Conservation (phyloP, 345 rosid genomes). For the Bruguiera gymnorhiza region DNA sequence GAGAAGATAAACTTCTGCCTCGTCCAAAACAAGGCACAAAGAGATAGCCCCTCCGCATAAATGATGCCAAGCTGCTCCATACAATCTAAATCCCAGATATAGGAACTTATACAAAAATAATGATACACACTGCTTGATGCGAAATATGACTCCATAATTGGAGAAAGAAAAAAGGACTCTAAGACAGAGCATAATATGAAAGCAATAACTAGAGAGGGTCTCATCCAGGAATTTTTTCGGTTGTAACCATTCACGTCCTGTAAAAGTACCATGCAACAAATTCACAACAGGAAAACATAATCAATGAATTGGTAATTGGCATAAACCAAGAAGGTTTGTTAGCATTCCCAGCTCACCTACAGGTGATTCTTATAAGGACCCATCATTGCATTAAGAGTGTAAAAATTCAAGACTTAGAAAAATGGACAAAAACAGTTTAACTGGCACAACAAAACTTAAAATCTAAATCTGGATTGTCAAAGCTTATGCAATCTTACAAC, state of each 20-base stretch:
- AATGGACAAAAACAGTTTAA: slow-evolving; percentile 1
- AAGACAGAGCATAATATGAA: too few species aligned
- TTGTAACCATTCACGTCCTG: too few species aligned
- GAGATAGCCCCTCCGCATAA: neutral
- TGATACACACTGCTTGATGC: neutral
- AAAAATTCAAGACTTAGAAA: neutral
- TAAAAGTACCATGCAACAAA: too few species aligned
- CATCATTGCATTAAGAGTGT: neutral
- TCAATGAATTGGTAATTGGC: too few species aligned
- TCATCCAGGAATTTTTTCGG: too few species aligned
- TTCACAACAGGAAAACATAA: too few species aligned
- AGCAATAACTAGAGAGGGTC: too few species aligned
- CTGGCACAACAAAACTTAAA: neutral
- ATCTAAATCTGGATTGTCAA: neutral
- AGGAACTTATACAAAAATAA: neutral
- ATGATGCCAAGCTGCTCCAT: neutral
- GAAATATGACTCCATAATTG: neutral
- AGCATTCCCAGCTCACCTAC: too few species aligned
- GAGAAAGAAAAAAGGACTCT: too few species aligned
- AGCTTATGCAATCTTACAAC: neutral
- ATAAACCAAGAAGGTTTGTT: too few species aligned
- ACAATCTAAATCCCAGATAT: neutral
- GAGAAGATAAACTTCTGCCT: neutral
- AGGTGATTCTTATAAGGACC: neutral
- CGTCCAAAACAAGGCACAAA: neutral